These are phyloP conservation scores for Akanthomyces muscarius DNA, from an alignment of 2,329 filamentous ascomycete species.

Conservation along the genomic window DNA sequence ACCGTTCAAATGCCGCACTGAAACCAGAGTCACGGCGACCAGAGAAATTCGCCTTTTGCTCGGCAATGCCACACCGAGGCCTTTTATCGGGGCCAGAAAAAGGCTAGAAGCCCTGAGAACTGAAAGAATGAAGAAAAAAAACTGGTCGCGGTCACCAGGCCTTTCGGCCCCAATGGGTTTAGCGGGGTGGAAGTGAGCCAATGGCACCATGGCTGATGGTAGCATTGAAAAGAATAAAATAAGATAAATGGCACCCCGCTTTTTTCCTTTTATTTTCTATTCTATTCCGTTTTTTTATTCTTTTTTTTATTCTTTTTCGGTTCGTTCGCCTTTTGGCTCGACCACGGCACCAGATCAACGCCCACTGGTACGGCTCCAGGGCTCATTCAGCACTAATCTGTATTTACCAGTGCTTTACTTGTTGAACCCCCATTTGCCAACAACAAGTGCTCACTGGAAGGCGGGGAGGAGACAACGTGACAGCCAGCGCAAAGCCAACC, in stretches of 20 bases:
- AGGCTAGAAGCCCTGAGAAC: background rate
- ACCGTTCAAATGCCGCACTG: background rate
- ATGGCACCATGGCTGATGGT: conserved; percentile 5
- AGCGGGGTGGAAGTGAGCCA: background rate
- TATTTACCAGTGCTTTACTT: too few relatives aligned
- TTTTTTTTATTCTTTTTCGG: too few relatives aligned
- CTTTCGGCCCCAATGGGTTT: background rate
- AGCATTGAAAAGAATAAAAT: conserved; percentile 4
- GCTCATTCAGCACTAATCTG: background rate
- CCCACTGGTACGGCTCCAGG: background rate
- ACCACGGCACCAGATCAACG: too few relatives aligned
- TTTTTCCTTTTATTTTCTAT: background rate
- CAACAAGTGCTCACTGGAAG: background rate
- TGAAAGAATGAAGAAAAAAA: background rate
- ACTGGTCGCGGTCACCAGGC: conserved; percentile 9
- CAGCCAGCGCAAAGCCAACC: background rate
- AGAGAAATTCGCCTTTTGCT: background rate
- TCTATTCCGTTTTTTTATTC: background rate
- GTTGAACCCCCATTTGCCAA: background rate
- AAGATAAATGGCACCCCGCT: background rate
- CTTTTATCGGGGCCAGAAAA: background rate
- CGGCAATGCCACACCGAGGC: background rate
- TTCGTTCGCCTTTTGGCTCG: too few relatives aligned
- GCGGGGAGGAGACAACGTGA: background rate
- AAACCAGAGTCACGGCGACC: background rate